These are phyloP conservation scores for Macadamia tetraphylla DNA, from an alignment of 164 flowering plant species.

Conservation along the genomic window DNA sequence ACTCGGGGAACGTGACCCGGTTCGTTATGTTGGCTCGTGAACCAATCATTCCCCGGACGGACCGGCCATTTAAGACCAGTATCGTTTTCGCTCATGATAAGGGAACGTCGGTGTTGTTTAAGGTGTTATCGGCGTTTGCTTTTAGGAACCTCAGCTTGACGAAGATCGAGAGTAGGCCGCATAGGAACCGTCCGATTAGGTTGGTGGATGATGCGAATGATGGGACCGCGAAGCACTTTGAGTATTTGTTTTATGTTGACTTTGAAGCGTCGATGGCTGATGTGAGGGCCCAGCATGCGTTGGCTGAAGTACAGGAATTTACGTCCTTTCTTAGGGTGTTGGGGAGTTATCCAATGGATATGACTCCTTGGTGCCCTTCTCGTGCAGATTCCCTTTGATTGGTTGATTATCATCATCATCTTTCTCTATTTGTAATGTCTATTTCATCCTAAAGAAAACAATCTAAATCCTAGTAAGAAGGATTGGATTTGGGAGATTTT, in stretches of 20 bases:
- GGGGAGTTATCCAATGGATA: constrained; percentile 53
- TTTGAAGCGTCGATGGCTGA: constrained; percentile 92
- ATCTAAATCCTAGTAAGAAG: not conserved
- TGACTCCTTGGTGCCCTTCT: constrained; percentile 39
- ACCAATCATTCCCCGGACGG: constrained; percentile 48
- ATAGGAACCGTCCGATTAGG: constrained; percentile 34
- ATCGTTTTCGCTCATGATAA: constrained; percentile 48
- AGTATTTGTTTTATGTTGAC: constrained; percentile 72
- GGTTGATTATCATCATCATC: too few relatives aligned
- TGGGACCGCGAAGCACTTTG: constrained; percentile 59
- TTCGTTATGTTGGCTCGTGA: constrained; percentile 52
- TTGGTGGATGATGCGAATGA: constrained; percentile 36
- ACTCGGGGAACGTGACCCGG: constrained; percentile 42
- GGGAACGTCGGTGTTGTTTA: constrained; percentile 47
- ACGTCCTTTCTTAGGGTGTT: constrained; percentile 40
- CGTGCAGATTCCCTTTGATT: too few relatives aligned
- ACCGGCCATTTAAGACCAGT: constrained; percentile 53
- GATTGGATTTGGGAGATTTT: not conserved
- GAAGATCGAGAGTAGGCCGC: constrained; percentile 57
- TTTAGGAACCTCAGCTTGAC: constrained; percentile 43
- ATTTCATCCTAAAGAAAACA: too few relatives aligned
- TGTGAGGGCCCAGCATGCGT: constrained; percentile 61
- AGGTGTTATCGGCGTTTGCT: constrained; percentile 47
- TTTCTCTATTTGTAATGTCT: too few relatives aligned
- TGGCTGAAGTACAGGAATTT: constrained; percentile 72